Evolutionary conservation across 179 eudicot genomes (phyloP), one percentile per base, ranked within the genome.

Genomic region (Beta corolliflora): DNA sequence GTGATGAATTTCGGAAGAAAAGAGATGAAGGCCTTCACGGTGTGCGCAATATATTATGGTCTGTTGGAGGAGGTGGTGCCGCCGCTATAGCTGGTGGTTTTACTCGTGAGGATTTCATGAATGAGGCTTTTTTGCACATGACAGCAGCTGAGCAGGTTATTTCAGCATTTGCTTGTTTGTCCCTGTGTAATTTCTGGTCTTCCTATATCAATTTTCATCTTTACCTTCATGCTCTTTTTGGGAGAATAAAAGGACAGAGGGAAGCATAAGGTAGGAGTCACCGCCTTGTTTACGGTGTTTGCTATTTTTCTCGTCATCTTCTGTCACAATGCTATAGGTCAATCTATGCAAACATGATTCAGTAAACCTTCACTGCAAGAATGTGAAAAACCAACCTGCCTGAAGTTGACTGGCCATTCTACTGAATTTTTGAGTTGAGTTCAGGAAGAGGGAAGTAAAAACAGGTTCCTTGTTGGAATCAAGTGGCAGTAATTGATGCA

Each of bases 1-100:
- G 81, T 56, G 93, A 91, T 76, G 93, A 94, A 69, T 89, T 84
- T 84, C 84, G 77, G 48, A 80, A 88, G 77, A 96, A 88, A 84
- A 92, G 99, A 85, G 88, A 82, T 80, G 98, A 94, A 86, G 99
- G 97, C 82, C 97, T 96, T 77, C 99, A 93, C 86, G 98, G 99
- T 69, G 89, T 96, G 78, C 93, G 97, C 77, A 92, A 91, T 77
- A 93, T 96, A 72, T 82, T 96, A 73, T 96, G 98, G 97, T 90
- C 99, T 87, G 99, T 96, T 66, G 99, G 99, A 83, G 99, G 97
- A 70, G 99, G 99, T 41, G 99, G 99, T 83, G 99, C 98, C 63
- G 91, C 92, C 71, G 94, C 98, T 79, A 82, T 96, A 71, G 92
- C 92, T 46, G 98, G 99, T 21, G 99, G 96, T 59, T 94, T 87